Evolutionary conservation across 345 rosid species (phyloP).

Genomic region (Gossypium herbaceum): DNA sequence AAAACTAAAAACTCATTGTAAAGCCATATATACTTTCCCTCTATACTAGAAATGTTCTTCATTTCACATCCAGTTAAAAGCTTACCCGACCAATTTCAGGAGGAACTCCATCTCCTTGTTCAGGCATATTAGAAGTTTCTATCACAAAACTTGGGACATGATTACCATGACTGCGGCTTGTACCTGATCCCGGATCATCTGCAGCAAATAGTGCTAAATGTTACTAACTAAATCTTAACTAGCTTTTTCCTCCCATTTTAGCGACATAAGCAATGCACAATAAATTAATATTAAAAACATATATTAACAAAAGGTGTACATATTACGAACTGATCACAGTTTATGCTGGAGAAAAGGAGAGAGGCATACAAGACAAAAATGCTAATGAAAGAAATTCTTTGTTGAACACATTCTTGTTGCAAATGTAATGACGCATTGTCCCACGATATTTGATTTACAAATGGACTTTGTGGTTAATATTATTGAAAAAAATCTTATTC

Average conservation of each 20-base stretch:
- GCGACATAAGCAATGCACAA: background rate
- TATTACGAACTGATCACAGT: background rate
- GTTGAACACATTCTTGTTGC: too few species aligned
- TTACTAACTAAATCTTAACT: background rate
- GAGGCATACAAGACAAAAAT: background rate
- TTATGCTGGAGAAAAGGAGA: background rate
- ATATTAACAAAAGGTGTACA: background rate
- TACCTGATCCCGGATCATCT: slow-evolving; percentile 36
- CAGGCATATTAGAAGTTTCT: slow-evolving; percentile 63
- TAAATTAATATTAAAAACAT: background rate
- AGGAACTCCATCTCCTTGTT: slow-evolving; percentile 68
- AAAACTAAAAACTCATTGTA: background rate
- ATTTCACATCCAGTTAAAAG: slow-evolving; percentile 14
- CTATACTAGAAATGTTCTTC: background rate
- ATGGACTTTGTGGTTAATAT: background rate
- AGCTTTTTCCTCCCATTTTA: background rate
- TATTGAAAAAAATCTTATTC: background rate
- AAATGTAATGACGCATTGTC: too few species aligned
- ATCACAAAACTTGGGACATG: slow-evolving; percentile 54
- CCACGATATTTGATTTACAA: background rate
- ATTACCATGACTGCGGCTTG: slow-evolving; percentile 29
- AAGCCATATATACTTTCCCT: background rate
- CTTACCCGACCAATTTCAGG: slow-evolving; percentile 70
- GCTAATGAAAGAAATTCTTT: background rate
- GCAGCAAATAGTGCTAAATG: slow-evolving; percentile 22